phyloP scores from a whole-genome alignment of 2,329 filamentous ascomycete species.

The Calonectria fujianensis region DNA sequence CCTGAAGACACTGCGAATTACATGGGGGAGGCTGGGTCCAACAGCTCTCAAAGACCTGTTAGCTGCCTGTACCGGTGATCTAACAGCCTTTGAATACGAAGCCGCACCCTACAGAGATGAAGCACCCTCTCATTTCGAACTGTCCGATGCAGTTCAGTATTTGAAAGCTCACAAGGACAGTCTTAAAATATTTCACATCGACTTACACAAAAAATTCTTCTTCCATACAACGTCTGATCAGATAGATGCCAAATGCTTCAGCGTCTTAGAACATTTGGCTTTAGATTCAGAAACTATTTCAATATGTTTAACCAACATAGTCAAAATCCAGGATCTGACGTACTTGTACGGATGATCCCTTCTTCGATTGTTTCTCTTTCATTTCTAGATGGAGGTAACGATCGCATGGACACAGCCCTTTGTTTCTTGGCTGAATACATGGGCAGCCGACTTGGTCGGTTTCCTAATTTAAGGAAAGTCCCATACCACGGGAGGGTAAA shows the following conservation, averaged over 20 bases:
- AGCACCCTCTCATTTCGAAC: background rate
- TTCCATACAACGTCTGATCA: background rate
- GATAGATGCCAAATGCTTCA: background rate
- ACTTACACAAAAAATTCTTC: background rate
- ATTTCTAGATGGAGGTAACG: background rate
- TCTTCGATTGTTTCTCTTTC: slow-evolving; percentile 19
- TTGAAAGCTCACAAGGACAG: background rate
- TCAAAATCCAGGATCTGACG: background rate
- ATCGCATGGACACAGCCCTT: background rate
- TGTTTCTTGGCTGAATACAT: background rate
- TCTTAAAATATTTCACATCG: slow-evolving; percentile 14
- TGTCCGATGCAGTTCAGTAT: background rate
- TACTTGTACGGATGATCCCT: slow-evolving; percentile 16
- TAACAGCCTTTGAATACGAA: slow-evolving; percentile 30
- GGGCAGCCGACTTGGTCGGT: background rate
- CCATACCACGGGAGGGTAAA: background rate
- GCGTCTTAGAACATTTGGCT: slow-evolving; percentile 7
- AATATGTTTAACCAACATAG: background rate
- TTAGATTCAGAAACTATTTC: background rate
- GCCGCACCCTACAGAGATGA: background rate
- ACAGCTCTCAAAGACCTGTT: background rate
- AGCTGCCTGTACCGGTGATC: slow-evolving; percentile 15
- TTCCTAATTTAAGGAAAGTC: background rate
- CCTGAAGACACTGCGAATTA: slow-evolving; percentile 28
- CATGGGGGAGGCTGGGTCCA: background rate